Percentiles rank a stretch among this genome's conserved stretches.
phyloP scores from a whole-genome alignment of 371 early-diverging fungal species.

The Saksenaea oblongispora region DNA sequence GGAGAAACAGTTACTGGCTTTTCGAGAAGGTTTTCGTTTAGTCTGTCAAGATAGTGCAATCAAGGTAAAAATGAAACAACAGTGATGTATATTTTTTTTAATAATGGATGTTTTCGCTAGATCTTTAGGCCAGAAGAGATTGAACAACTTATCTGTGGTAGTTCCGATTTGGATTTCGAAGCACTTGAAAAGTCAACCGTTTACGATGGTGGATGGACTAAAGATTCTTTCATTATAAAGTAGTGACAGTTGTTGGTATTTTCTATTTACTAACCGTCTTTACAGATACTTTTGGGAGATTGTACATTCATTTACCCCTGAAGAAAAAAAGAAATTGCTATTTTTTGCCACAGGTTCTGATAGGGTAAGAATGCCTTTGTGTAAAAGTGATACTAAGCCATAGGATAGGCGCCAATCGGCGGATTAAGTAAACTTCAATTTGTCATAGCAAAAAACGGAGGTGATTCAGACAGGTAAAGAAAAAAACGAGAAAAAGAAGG shows the following conservation, averaged over 20 bases:
- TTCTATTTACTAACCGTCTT: not conserved
- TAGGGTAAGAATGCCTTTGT: conserved; percentile 52
- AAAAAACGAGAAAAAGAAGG: not conserved
- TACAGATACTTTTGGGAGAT: conserved; percentile 90
- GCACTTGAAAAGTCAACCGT: conserved; percentile 82
- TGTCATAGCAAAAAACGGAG: conserved; percentile 97
- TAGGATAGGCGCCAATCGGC: conserved; percentile 91
- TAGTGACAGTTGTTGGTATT: conserved; percentile 23
- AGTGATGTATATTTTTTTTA: not conserved
- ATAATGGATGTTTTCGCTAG: conserved; percentile 25
- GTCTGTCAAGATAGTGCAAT: conserved; percentile 86
- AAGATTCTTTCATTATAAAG: conserved; percentile 66
- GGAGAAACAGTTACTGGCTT: conserved; percentile 81
- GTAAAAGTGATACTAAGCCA: conserved; percentile 59
- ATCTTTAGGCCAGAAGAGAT: conserved; percentile 94
- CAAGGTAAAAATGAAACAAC: conserved; percentile 36
- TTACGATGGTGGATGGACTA: conserved; percentile 86
- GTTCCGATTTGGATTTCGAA: conserved; percentile 84
- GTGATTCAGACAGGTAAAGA: conserved; percentile 77
- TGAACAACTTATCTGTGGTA: conserved; percentile 94
- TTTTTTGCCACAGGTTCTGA: conserved; percentile 98
- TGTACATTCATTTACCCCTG: conserved; percentile 77
- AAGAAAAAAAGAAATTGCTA: conserved; percentile 89
- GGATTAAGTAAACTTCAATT: conserved; percentile 90
- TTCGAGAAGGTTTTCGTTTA: conserved; percentile 87